Percentiles rank a stretch among this genome's conserved stretches.
Conservation (phyloP, 257 asterid species). For the Coffea eugenioides region DNA sequence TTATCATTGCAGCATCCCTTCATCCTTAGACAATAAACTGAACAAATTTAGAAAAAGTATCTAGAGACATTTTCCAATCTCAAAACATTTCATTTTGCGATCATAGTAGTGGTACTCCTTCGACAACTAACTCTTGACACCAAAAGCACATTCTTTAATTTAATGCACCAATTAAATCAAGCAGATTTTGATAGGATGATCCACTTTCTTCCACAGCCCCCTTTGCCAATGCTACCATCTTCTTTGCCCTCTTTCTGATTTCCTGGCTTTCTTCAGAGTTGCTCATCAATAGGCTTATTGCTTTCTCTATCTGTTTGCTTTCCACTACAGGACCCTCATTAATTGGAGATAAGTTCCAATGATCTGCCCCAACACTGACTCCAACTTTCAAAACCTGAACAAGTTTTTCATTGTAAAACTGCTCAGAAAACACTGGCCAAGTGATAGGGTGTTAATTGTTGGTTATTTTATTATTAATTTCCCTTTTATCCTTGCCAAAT, state of each 20-base stretch:
- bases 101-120: neutral
- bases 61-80: no score
- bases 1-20: no score
- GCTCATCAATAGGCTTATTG: neutral
- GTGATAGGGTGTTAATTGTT: constrained; percentile 4
- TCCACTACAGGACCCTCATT: constrained; percentile 3
- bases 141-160: constrained; percentile 11
- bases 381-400: constrained; percentile 4
- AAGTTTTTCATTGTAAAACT: constrained; percentile 30
- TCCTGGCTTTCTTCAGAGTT: constrained; percentile 8
- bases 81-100: no score
- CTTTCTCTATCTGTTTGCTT: constrained; percentile 11
- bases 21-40: no score
- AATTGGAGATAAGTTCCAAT: no score
- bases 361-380: no score
- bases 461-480: no score
- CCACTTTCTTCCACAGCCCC: constrained; percentile 24
- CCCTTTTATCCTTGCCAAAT: no score
- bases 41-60: no score
- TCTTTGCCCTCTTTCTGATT: constrained; percentile 13
- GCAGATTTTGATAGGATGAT: constrained; percentile 11
- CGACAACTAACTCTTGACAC: neutral
- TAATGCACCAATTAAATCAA: constrained; percentile 10
- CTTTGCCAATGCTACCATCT: neutral
- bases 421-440: constrained; percentile 34